phyloP scores from a whole-genome alignment of 2,329 filamentous ascomycete genomes.

The Hypoxylon sp. region DNA sequence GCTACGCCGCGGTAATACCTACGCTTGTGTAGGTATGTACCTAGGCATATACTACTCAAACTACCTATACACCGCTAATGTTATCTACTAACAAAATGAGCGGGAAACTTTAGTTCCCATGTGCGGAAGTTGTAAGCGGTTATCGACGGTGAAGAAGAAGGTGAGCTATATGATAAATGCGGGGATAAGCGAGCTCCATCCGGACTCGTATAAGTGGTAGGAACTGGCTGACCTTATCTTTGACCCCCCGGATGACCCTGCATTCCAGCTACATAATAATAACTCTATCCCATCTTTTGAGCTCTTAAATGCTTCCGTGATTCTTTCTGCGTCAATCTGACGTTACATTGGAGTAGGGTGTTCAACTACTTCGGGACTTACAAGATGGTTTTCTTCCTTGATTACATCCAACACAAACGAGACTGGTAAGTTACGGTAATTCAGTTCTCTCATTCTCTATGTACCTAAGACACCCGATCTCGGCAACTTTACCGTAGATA shows the following conservation, averaged over 20 bases:
- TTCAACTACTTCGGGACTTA: not conserved
- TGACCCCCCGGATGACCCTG: constrained; percentile 12
- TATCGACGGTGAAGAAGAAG: constrained; percentile 46
- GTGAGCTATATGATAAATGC: constrained; percentile 34
- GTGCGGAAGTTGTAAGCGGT: constrained; percentile 49
- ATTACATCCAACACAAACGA: constrained; percentile 78
- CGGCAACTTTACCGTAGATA: constrained; percentile 4
- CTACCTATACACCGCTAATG: not conserved
- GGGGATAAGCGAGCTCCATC: constrained; percentile 33
- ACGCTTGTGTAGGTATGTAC: not conserved
- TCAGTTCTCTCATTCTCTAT: not conserved
- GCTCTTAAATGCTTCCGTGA: constrained; percentile 15
- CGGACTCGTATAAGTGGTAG: constrained; percentile 18
- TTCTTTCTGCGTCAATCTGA: constrained; percentile 6
- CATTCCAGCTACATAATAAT: constrained; percentile 39
- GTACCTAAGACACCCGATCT: constrained; percentile 16
- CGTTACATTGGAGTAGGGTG: constrained; percentile 8
- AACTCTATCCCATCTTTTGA: constrained; percentile 15
- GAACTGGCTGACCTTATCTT: constrained; percentile 29
- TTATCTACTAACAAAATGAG: constrained; percentile 4
- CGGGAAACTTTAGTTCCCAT: constrained; percentile 25
- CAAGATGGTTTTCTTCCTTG: constrained; percentile 60
- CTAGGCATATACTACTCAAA: too few species aligned
- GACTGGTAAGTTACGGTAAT: constrained; percentile 73
- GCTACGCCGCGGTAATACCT: not conserved